phyloP scores from a whole-genome alignment of 352 stramenopile genomes.

The Globisporangium heterothallicum region DNA sequence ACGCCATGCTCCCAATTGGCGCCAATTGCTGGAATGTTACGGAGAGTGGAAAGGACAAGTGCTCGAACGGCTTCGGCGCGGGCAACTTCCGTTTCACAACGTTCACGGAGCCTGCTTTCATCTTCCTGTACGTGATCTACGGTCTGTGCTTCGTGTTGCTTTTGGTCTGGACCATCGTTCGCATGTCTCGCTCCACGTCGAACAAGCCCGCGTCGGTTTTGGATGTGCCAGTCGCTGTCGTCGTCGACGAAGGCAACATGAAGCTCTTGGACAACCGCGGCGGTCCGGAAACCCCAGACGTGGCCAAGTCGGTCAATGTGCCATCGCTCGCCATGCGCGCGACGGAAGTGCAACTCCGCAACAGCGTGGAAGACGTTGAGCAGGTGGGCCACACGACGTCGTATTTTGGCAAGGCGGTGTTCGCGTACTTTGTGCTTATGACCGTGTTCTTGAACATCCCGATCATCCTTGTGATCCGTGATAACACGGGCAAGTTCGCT shows the following conservation, averaged over 20 bases:
- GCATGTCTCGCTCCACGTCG: constrained; percentile 12
- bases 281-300: constrained; percentile 37
- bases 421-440: constrained; percentile 55
- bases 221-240: constrained; percentile 1
- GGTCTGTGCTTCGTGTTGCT: constrained; percentile 30
- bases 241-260: constrained; percentile 30
- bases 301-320: constrained; percentile 23
- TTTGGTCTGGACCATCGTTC: constrained; percentile 22
- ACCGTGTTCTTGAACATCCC: constrained; percentile 51
- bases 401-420: constrained; percentile 33
- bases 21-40: constrained; percentile 32
- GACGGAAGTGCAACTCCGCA: constrained; percentile 38
- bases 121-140: constrained; percentile 52
- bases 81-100: constrained; percentile 43
- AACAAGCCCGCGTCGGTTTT: constrained; percentile 12
- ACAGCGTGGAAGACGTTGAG: constrained; percentile 40
- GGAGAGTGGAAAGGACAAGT: constrained; percentile 20
- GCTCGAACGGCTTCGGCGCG: constrained; percentile 13
- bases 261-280: constrained; percentile 53
- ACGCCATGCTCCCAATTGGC: constrained; percentile 55
- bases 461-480: constrained; percentile 42
- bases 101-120: constrained; percentile 42
- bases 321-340: constrained; percentile 36
- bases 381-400: constrained; percentile 48
- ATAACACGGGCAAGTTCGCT: constrained; percentile 51